Base-by-base conservation (phyloP, 2,329 filamentous ascomycete species). In the Sporothrix euskadiensis region DNA sequence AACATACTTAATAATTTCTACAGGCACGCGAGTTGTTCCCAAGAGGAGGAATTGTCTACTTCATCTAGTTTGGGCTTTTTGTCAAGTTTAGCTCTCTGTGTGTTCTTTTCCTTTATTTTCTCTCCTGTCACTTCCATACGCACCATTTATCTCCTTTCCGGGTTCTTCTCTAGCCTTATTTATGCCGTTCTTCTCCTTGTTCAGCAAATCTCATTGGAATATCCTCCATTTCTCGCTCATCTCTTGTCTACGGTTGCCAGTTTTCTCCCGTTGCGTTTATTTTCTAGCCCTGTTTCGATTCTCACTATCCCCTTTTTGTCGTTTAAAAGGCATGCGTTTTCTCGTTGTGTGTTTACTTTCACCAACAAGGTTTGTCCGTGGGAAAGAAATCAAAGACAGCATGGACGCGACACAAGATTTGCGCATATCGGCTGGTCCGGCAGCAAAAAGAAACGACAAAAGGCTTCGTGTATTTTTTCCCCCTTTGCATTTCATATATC, bases 381-480 rank as follows among this genome's bases (percentile, higher is more conserved):
- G 26, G 7, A 12, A 61, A 19, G 39, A 39, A 7, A 22, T 4
- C 3, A 35, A 16, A 39, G 19, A 49, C 32, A 22, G 16, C 39
- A 22, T 30, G 35, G 19, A 41, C 35, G 44, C 4, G 19, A 26
- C 41, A 8, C 35, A 22, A 26, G 12, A 30, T 10, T 66, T 39
- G 39, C 22, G 61, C 39, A 66, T 30, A 66, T 66, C 61, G 61
- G 61, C 61, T 66, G 61, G 61, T 47, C 61, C 61, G 61, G 61
- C 61, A 30, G 39, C 61, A 66, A 66, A 47, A 6, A 30, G 47
- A 47, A 6, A 30, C 39, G 39, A 66, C 22, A 26, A 8, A 30
- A 26, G 22, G 5, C 7, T 35, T 35, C 4, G 30, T 47, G 22
- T 44, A 26, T 30, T 66, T 12, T 47, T 66, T 66, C 30, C 30